These are phyloP conservation scores for Tulasnella sp. DNA, from an alignment of 768 basidiomycete species.

Conservation along the genomic window DNA sequence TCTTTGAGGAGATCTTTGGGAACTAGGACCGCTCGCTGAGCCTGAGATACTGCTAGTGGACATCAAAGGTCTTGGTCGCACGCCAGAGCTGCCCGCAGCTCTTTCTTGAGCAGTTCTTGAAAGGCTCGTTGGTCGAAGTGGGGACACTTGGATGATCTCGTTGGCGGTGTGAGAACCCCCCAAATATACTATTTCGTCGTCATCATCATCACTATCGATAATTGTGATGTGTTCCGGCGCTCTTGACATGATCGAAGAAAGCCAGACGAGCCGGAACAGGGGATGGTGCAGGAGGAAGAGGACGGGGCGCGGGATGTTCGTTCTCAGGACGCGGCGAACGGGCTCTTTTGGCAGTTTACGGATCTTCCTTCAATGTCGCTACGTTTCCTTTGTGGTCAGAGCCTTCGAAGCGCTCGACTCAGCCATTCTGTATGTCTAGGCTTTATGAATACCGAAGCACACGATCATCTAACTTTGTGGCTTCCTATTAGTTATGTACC, in stretches of 20 bases:
- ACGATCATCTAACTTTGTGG: neutral
- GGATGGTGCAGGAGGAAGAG: neutral
- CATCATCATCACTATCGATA: neutral
- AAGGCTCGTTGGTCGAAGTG: neutral
- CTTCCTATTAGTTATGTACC: neutral
- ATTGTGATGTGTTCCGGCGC: neutral
- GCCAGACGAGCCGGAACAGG: neutral
- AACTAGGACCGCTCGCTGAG: neutral
- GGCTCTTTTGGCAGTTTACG: neutral
- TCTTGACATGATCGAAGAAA: neutral
- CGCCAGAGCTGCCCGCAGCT: neutral
- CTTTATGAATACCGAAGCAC: neutral
- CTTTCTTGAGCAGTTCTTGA: neutral
- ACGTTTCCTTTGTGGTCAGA: neutral
- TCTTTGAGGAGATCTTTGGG: neutral
- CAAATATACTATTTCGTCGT: neutral
- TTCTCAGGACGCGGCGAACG: neutral
- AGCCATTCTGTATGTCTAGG: neutral
- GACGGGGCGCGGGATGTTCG: neutral
- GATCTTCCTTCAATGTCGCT: neutral
- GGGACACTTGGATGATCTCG: neutral
- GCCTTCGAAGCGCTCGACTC: neutral
- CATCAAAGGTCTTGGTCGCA: neutral
- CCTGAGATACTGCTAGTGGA: neutral
- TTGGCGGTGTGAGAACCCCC: neutral